These are phyloP conservation scores for Phytophthora crassamura DNA, from an alignment of 352 stramenopile genomes.

Conservation along the genomic window DNA sequence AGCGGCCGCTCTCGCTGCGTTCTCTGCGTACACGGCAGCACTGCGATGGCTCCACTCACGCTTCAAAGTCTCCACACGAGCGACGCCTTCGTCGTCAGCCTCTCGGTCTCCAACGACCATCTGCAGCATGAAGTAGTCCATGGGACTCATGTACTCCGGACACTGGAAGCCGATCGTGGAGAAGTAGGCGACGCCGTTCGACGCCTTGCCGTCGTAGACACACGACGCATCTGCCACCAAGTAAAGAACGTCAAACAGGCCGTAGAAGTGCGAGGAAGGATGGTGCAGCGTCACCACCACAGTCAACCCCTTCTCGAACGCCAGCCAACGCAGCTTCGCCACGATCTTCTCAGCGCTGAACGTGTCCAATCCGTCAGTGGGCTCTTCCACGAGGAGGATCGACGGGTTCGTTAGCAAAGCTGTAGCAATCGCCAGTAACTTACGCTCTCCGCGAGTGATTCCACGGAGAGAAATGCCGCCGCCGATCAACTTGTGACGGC, in stretches of 20 bases:
- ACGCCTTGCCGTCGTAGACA: conserved; percentile 65
- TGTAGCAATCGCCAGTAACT: conserved; percentile 83
- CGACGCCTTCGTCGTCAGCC: conserved; percentile 34
- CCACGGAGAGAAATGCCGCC: conserved; percentile 53
- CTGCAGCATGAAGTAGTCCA: conserved; percentile 73
- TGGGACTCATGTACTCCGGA: conserved; percentile 63
- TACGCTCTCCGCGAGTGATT: conserved; percentile 81
- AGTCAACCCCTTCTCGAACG: conserved; percentile 76
- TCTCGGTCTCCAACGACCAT: conserved; percentile 43
- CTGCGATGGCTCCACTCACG: conserved; percentile 38
- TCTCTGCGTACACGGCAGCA: conserved; percentile 25
- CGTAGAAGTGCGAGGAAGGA: conserved; percentile 76
- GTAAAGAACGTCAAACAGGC: conserved; percentile 64
- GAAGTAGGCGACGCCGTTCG: conserved; percentile 63
- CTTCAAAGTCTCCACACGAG: conserved; percentile 43
- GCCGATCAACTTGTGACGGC: conserved; percentile 65
- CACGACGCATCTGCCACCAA: conserved; percentile 53
- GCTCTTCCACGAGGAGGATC: conserved; percentile 89
- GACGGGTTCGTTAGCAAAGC: conserved; percentile 84
- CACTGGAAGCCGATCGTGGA: conserved; percentile 52
- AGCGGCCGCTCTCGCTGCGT: conserved; percentile 14
- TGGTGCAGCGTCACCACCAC: conserved; percentile 92
- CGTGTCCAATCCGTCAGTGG: conserved; percentile 67
- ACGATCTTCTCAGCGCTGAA: conserved; percentile 73
- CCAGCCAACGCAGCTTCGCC: conserved; percentile 65